Percentiles rank a stretch among this genome's conserved stretches.
Evolutionary conservation across 139 green algal genomes (phyloP).

Genomic region (Chlamydomonas sp.): DNA sequence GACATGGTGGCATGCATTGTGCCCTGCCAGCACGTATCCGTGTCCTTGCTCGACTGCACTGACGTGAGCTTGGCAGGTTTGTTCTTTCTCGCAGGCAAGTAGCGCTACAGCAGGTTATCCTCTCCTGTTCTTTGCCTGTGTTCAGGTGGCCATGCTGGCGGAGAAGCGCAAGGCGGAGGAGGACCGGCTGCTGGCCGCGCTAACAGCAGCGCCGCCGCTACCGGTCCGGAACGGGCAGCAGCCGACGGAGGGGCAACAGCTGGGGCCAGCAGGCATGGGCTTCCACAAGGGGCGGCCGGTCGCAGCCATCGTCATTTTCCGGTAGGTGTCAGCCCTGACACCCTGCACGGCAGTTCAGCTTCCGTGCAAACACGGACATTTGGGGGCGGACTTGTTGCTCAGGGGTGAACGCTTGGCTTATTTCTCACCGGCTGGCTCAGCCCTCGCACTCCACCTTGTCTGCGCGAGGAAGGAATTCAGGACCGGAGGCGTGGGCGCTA

Average conservation of each 20-base stretch:
- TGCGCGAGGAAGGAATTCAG: too few species aligned
- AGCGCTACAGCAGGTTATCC: neutral
- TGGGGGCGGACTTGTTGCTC: neutral
- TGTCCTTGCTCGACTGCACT: neutral
- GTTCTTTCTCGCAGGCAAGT: neutral
- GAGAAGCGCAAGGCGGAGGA: slow-evolving; percentile 90
- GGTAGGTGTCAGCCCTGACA: slow-evolving; percentile 35
- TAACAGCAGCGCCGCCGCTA: slow-evolving; percentile 65
- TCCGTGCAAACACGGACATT: neutral
- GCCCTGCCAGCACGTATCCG: neutral
- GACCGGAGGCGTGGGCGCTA: neutral
- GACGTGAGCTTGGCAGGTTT: neutral
- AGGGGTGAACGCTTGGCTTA: too few species aligned
- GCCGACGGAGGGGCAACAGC: slow-evolving; percentile 56
- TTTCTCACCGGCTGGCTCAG: too few species aligned
- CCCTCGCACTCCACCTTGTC: neutral
- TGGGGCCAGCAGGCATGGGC: slow-evolving; percentile 67
- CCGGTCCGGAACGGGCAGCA: slow-evolving; percentile 83
- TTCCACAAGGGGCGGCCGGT: slow-evolving; percentile 89
- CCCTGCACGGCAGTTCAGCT: neutral
- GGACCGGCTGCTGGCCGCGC: slow-evolving; percentile 81
- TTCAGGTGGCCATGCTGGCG: slow-evolving; percentile 19
- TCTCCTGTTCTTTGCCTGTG: neutral
- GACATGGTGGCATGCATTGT: too few species aligned
- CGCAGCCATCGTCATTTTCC: slow-evolving; percentile 92